Base-by-base conservation (phyloP, 148 eudicot species). In the Tetragonia tetragonoides region DNA sequence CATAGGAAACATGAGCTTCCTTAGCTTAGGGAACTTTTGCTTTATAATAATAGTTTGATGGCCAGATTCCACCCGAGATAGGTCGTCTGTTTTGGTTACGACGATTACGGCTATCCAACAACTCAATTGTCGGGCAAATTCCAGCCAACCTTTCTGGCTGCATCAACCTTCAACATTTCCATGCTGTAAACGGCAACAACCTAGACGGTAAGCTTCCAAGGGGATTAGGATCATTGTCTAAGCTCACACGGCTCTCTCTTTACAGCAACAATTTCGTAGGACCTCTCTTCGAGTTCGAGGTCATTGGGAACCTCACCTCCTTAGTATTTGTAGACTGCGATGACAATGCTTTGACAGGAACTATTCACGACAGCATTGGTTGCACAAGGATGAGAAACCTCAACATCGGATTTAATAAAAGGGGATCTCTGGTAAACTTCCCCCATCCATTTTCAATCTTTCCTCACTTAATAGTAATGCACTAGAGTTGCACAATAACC, bases 1-100 rank as follows among this genome's bases (percentile, higher is more conserved):
- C 20, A 47, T 88, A 44, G 89, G 91, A 1, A 88, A 87, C 75
- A 46, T 87, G 10, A 79, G 75, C 38, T 87, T 83, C 74, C 81
- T 88, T 16, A 76, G 64, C 81, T 88, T 16, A 76, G 64, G 7
- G 41, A 17, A 7, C 20, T 83, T 15, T 12, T 28, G 40, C 82
- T 87, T 5, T 24, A 10, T 5, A 51, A 82, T 74, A 88, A 88
- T 75, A 74, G 16, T 53, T 73, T 85, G 39, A 9, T 0, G 88
- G 88, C 0, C 66, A 39, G 42, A 83, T 88, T 21, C 91, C 89
- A 0, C 65, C 20, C 0, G 86, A 86, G 47, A 34, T 88, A 2
- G 85, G 89, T 5, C 80, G 34, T 28, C 54, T 88, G 5, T 24
- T 53, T 3, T 78, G 56, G 34, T 75, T 88, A 9, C 77, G 57